These are phyloP conservation scores for Kuraishia cidri DNA, from an alignment of 805 yeast species.

Conservation along the genomic window DNA sequence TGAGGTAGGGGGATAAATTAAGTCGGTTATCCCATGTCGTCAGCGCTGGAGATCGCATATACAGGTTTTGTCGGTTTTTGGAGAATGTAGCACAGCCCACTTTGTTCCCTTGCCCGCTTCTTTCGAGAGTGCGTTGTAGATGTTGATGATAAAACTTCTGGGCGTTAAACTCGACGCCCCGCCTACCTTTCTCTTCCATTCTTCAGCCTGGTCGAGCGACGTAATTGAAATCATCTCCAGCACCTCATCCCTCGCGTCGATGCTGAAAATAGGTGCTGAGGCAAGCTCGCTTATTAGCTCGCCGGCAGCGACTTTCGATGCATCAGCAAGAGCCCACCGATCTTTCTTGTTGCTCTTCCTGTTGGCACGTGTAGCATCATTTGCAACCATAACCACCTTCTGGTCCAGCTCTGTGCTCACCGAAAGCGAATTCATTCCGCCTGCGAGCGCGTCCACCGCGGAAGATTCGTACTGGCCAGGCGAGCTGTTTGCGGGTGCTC, in stretches of 20 bases:
- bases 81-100: conserved; percentile 71
- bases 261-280: conserved; percentile 63
- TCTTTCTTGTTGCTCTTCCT: conserved; percentile 70
- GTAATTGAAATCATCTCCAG: conserved; percentile 76
- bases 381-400: conserved; percentile 59
- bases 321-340: conserved; percentile 69
- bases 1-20: too few relatives aligned
- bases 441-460: background rate
- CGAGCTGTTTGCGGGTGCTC: background rate
- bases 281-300: conserved; percentile 44
- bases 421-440: conserved; percentile 9
- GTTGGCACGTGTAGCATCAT: conserved; percentile 74
- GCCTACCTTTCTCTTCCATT: conserved; percentile 77
- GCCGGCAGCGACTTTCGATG: conserved; percentile 53
- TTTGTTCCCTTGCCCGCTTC: conserved; percentile 66
- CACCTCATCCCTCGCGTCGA: conserved; percentile 80
- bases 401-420: conserved; percentile 30
- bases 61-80: conserved; percentile 66
- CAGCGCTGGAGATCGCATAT: conserved; percentile 58
- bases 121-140: conserved; percentile 62
- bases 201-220: conserved; percentile 68
- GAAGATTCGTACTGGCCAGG: conserved; percentile 1
- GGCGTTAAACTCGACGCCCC: conserved; percentile 76
- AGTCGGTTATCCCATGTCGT: conserved; percentile 3
- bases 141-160: conserved; percentile 67